Base-by-base conservation (phyloP, 2,329 filamentous ascomycete genomes). In the Xylaria sp. region DNA sequence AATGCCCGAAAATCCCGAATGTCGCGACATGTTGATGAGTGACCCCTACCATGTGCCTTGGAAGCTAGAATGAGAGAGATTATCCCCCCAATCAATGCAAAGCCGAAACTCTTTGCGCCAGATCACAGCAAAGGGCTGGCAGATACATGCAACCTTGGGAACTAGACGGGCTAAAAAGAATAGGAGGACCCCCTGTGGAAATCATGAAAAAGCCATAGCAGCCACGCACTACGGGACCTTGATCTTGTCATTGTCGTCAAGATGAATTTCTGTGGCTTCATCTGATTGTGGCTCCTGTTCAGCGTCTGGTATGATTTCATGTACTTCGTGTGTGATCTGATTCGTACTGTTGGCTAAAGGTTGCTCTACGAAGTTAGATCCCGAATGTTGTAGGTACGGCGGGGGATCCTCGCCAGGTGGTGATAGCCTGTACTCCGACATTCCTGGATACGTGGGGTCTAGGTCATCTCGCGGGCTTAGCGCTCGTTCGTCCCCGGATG, bases 201-300 rank as follows among this genome's bases (percentile, higher is more conserved):
- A 19, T 47, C 47, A 27, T 51, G 19, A 17, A 12, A 50, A 24
- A 60, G 34, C 7, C 12, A 9, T 27, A 42, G 17, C 14, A 50
- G 17, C 11, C 12, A 64, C 12, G 34, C 14, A 34, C 42, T 73
- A 75, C 17, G 64, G 63, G 58, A 74, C 55, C 64, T 73, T 76
- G 64, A 76, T 69, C 67, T 78, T 77, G 56, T 81, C 78, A 62
- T 82, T 80, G 55, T 82, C 82, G 48, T 83, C 83, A 21, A 86
- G 73, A 68, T 85, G 83, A 53, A 86, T 86, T 74, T 86, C 85
- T 7, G 84, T 77, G 6, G 85, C 84, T 48, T 84, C 82, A 36
- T 83, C 82, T 12, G 81, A 84, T 59, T 76, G 77, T 32, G 73
- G 74, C 30, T 82, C 81, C 27, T 75, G 78, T 17, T 77, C 78